Conservation (phyloP, 306 rosid genomes). For the Trifolium subterraneum region DNA sequence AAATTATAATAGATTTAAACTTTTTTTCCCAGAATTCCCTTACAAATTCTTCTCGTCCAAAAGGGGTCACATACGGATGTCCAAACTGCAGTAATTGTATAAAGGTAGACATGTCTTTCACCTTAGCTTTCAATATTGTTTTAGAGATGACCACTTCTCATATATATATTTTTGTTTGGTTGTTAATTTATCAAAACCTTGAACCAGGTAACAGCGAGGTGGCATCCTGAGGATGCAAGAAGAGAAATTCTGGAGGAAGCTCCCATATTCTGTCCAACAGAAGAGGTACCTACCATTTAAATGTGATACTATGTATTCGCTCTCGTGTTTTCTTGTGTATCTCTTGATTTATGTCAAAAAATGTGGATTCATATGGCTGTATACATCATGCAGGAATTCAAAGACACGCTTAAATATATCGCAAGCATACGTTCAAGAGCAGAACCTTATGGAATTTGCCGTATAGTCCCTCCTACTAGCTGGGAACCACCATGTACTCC, state of each 20-base stretch:
- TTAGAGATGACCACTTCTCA: conserved; percentile 19
- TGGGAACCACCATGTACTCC: conserved; percentile 67
- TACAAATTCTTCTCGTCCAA: conserved; percentile 54
- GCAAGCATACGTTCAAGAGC: conserved; percentile 67
- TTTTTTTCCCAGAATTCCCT: conserved; percentile 51
- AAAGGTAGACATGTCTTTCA: conserved; percentile 57
- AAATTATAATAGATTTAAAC: conserved; percentile 18
- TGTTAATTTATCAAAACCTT: conserved; percentile 38
- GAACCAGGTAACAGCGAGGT: conserved; percentile 81
- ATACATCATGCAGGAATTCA: conserved; percentile 71
- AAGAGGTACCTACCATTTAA: conserved; percentile 63
- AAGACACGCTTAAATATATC: conserved; percentile 66
- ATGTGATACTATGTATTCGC: conserved; percentile 17
- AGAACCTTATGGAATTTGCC: conserved; percentile 79
- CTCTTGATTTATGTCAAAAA: conserved; percentile 33
- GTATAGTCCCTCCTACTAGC: conserved; percentile 79
- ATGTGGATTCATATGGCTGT: conserved; percentile 39
- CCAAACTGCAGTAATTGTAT: conserved; percentile 65
- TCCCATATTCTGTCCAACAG: conserved; percentile 77
- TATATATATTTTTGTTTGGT: conserved; percentile 31
- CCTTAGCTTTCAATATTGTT: conserved; percentile 34
- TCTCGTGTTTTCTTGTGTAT: conserved; percentile 38
- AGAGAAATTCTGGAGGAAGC: conserved; percentile 63
- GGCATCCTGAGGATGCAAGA: conserved; percentile 77
- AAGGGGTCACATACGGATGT: conserved; percentile 70